Evolutionary conservation across 2,329 filamentous ascomycete genomes (phyloP).

Genomic region (Alternaria novae-zelandiae): DNA sequence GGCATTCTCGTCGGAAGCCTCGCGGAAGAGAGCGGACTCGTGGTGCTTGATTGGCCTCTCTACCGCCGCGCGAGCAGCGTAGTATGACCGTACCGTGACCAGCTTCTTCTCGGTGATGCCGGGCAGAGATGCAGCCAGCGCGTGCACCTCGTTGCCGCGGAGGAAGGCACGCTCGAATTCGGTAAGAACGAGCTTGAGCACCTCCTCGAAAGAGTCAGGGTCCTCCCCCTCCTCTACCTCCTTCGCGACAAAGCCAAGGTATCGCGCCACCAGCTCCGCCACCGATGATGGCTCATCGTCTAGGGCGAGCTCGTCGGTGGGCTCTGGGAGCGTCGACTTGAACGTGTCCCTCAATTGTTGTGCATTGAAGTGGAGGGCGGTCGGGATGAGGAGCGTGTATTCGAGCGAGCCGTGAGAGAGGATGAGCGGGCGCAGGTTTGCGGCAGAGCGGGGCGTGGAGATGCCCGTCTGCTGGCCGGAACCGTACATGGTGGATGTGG

Average conservation of each 20-base stretch:
- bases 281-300: slow-evolving; percentile 99
- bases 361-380: slow-evolving; percentile 93
- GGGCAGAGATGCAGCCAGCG: slow-evolving; percentile 81
- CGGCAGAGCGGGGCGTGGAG: slow-evolving; percentile 91
- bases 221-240: slow-evolving; percentile 95
- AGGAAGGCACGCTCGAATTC: slow-evolving; percentile 97
- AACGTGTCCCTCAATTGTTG: slow-evolving; percentile 93
- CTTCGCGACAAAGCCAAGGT: slow-evolving; percentile 85
- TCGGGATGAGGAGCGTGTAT: slow-evolving; percentile 93
- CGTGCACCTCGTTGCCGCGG: slow-evolving; percentile 94
- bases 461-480: slow-evolving; percentile 93
- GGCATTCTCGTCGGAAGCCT: slow-evolving; percentile 81
- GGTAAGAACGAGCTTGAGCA: slow-evolving; percentile 88
- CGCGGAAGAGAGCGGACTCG: slow-evolving; percentile 89
- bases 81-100: slow-evolving; percentile 88
- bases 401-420: slow-evolving; percentile 94
- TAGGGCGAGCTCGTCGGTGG: slow-evolving; percentile 95
- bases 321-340: slow-evolving; percentile 79
- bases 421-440: slow-evolving; percentile 88
- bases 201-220: slow-evolving; percentile 87
- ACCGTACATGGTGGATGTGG: slow-evolving; percentile 70
- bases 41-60: slow-evolving; percentile 89
- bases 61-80: slow-evolving; percentile 81
- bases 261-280: slow-evolving; percentile 88
- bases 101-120: slow-evolving; percentile 95